phyloP scores from a whole-genome alignment of 257 asterid species.

The Solanum habrochaites region DNA sequence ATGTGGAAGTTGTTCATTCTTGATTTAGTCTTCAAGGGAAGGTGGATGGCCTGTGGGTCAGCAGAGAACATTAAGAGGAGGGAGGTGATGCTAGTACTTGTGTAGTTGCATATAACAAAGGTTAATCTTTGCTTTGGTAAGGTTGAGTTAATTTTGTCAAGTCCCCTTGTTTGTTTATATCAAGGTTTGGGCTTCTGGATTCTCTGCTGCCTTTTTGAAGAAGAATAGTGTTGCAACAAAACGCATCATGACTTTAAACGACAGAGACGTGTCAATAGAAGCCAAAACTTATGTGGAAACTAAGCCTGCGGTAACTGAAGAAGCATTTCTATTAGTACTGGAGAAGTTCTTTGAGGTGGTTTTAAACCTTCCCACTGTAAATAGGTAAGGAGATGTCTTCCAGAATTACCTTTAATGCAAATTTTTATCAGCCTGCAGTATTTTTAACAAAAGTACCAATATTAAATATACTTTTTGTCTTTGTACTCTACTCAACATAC shows the following conservation, averaged over 20 bases:
- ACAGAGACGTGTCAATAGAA: constrained; percentile 19
- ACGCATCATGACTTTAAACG: constrained; percentile 14
- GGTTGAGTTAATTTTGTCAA: background rate
- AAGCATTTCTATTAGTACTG: constrained; percentile 49
- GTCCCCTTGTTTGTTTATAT: background rate
- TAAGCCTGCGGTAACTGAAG: constrained; percentile 60
- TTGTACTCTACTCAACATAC: background rate
- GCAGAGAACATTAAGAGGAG: background rate
- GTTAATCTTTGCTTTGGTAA: background rate
- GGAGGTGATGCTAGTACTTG: background rate
- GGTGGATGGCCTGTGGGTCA: background rate
- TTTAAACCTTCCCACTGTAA: constrained; percentile 59
- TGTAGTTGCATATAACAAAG: background rate
- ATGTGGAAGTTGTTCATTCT: background rate
- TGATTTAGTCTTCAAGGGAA: background rate
- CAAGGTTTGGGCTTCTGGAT: constrained; percentile 92
- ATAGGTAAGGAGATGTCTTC: constrained; percentile 35
- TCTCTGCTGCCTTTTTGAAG: constrained; percentile 87
- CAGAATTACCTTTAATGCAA: background rate
- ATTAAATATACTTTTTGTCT: background rate
- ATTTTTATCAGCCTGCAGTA: background rate
- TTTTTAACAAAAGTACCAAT: background rate
- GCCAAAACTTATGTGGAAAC: constrained; percentile 42
- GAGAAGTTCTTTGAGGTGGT: constrained; percentile 74
- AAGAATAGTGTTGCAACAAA: constrained; percentile 74